Conservation (phyloP, 768 basidiomycete species). For the Amanita pallidorosea region DNA sequence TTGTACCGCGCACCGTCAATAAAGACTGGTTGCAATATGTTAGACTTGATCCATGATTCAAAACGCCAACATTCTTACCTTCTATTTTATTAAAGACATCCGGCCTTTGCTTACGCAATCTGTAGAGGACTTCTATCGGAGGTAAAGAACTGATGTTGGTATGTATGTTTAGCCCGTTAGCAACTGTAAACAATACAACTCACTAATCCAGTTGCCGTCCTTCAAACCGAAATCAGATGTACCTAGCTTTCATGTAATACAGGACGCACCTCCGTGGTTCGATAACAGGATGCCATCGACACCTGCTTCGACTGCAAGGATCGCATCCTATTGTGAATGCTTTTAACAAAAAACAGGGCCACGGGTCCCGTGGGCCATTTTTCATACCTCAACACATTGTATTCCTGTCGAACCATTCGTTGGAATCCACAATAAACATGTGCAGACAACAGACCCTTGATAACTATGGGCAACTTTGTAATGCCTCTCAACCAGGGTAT, state of each 20-base stretch:
- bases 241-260: background rate
- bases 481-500: slow-evolving; percentile 69
- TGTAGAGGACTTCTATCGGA: slow-evolving; percentile 69
- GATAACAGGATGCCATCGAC: slow-evolving; percentile 83
- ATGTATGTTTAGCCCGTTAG: background rate
- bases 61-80: slow-evolving; percentile 27
- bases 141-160: slow-evolving; percentile 49
- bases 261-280: slow-evolving; percentile 73
- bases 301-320: slow-evolving; percentile 73
- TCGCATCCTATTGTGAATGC: slow-evolving; percentile 53
- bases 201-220: slow-evolving; percentile 79
- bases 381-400: slow-evolving; percentile 57
- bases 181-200: slow-evolving; percentile 12
- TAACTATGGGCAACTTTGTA: slow-evolving; percentile 59
- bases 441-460: slow-evolving; percentile 44
- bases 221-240: slow-evolving; percentile 12
- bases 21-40: slow-evolving; percentile 43
- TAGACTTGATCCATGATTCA: background rate
- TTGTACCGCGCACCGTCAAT: slow-evolving; percentile 52
- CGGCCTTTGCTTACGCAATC: slow-evolving; percentile 59
- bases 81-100: slow-evolving; percentile 65
- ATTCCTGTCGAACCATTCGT: slow-evolving; percentile 32
- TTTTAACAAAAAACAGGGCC: background rate
- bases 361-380: background rate
- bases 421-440: background rate